Percentiles rank a stretch among this genome's conserved stretches.
Conservation (phyloP, 2,329 filamentous ascomycete species). For the Magnaporthales sp. region DNA sequence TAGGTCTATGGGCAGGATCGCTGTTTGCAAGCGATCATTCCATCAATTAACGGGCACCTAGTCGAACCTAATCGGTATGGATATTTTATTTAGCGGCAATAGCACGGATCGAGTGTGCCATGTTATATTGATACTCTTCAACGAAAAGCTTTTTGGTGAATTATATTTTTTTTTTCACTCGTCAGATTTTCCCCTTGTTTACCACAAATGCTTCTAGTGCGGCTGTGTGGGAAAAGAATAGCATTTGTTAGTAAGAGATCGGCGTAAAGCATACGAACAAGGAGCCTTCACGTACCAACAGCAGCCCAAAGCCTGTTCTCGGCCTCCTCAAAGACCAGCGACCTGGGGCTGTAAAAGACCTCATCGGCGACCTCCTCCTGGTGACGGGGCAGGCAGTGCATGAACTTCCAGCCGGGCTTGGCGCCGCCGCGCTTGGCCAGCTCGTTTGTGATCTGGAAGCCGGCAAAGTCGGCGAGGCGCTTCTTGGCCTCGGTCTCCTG, state of each 20-base stretch:
- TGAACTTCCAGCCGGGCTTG: conserved; percentile 88
- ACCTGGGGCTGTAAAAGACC: conserved; percentile 82
- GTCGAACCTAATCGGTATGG: not conserved
- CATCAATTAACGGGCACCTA: not conserved
- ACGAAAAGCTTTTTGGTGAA: not conserved
- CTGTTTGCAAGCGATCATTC: not conserved
- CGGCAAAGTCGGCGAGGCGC: conserved; percentile 71
- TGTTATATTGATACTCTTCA: not conserved
- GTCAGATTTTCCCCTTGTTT: conserved; percentile 72
- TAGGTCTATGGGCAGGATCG: not conserved
- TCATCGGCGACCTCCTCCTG: conserved; percentile 89
- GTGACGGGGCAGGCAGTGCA: conserved; percentile 94
- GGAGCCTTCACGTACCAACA: conserved; percentile 46
- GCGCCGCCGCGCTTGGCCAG: conserved; percentile 78
- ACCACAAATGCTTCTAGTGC: conserved; percentile 84
- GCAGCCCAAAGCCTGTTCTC: conserved; percentile 93
- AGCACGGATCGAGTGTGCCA: no score
- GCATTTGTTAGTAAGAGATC: not conserved
- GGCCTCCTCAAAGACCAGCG: conserved; percentile 85
- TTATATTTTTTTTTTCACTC: not conserved
- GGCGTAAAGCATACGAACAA: not conserved
- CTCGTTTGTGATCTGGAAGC: conserved; percentile 86
- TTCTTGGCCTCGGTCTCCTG: conserved; percentile 79
- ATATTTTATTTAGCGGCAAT: not conserved
- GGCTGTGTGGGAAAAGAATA: conserved; percentile 32